These are phyloP conservation scores for Telopea speciosissima DNA, from an alignment of 177 flowering plant species.

Conservation along the genomic window DNA sequence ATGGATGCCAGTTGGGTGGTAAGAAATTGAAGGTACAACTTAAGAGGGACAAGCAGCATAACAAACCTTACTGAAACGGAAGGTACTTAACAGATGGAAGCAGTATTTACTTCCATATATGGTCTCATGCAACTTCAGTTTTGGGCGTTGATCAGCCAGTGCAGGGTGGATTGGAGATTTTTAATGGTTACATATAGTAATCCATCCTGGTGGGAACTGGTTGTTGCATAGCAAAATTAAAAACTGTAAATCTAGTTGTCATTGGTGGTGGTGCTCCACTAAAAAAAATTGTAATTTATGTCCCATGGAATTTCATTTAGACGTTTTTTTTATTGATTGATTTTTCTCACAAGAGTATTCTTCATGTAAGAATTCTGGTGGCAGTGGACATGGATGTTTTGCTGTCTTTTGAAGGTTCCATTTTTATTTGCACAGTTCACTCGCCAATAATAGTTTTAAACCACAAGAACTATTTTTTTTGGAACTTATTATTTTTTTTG, in stretches of 20 bases:
- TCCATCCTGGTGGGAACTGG: conserved; percentile 35
- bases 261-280: conserved; percentile 38
- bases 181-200: conserved; percentile 16
- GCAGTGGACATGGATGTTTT: conserved; percentile 1
- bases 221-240: conserved; percentile 29
- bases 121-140: conserved; percentile 20
- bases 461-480: conserved; percentile 8
- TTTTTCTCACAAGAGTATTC: conserved; percentile 31
- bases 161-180: conserved; percentile 34
- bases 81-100: conserved; percentile 30
- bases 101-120: conserved; percentile 20
- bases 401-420: conserved; percentile 1
- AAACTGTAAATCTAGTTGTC: conserved; percentile 41
- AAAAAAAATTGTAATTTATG: conserved; percentile 50
- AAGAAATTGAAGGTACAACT: conserved; percentile 98
- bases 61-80: conserved; percentile 53
- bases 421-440: conserved; percentile 3
- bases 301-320: conserved; percentile 50
- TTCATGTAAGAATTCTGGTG: conserved; percentile 12
- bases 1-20: conserved; percentile 85
- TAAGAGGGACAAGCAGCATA: conserved; percentile 92
- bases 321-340: conserved; percentile 57
- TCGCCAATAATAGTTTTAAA: conserved; percentile 7
- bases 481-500: background rate
- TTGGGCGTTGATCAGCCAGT: conserved; percentile 20